Evolutionary conservation across 805 yeast genomes (phyloP).

Genomic region (Teunomyces tritomae): DNA sequence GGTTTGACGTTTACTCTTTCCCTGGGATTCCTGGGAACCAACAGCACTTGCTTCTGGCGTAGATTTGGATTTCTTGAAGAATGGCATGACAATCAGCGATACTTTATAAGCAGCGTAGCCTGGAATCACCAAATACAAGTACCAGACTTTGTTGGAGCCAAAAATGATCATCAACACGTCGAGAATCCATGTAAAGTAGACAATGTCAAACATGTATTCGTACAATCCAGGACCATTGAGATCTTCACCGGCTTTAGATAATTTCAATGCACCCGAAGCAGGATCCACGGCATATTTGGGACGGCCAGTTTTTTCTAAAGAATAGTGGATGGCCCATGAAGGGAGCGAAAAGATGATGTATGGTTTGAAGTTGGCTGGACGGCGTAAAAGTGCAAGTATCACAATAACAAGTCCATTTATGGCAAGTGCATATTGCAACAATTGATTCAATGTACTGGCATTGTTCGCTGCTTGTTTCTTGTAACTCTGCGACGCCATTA

Average conservation of each 20-base stretch:
- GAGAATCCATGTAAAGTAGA: constrained; percentile 62
- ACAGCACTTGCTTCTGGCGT: constrained; percentile 3
- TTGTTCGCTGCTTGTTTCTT: constrained; percentile 52
- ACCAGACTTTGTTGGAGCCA: constrained; percentile 64
- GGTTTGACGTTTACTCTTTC: constrained; percentile 26
- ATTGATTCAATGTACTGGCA: constrained; percentile 34
- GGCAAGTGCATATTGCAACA: constrained; percentile 30
- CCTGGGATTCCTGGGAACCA: not conserved
- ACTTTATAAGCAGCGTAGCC: constrained; percentile 49
- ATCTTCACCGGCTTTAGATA: constrained; percentile 58
- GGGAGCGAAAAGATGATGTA: constrained; percentile 36
- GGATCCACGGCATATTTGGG: constrained; percentile 47
- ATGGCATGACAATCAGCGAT: constrained; percentile 31
- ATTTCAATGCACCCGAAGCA: constrained; percentile 28
- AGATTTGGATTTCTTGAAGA: constrained; percentile 9
- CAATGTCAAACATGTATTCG: constrained; percentile 69
- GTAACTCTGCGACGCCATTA: constrained; percentile 57
- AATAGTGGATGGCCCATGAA: constrained; percentile 44
- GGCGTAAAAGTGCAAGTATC: constrained; percentile 22
- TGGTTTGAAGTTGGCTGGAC: constrained; percentile 47
- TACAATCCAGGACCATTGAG: constrained; percentile 61
- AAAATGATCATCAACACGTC: constrained; percentile 51
- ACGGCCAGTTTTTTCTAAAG: constrained; percentile 59
- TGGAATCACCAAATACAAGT: constrained; percentile 50
- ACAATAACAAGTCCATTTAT: constrained; percentile 42